Base-by-base conservation (phyloP, 2,329 filamentous ascomycete species). In the Penicillium polonicum region DNA sequence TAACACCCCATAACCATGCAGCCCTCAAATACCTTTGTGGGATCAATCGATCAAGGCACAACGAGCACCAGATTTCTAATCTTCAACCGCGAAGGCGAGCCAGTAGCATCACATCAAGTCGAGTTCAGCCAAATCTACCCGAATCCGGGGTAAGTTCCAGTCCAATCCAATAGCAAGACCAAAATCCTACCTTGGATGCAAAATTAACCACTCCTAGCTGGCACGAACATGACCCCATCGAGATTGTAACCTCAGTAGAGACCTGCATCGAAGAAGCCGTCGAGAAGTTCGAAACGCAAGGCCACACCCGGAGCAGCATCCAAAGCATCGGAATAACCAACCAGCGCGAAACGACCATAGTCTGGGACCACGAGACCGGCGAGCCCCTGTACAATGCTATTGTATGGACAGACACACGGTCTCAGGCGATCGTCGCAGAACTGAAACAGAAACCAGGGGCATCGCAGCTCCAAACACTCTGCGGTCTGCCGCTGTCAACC, bases 51-150 rank as follows among this genome's bases (percentile, higher is more conserved):
- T 71, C 91, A 95, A 70, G 92, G 92, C 50, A 96, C 92, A 15
- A 96, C 92, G 19, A 93, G 89, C 55, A 90, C 91, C 25, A 83
- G 92, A 46, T 96, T 96, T 75, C 82, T 96, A 64, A 92, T 97
- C 69, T 96, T 96, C 79, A 87, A 95, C 76, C 84, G 84, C 59
- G 77, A 84, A 53, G 91, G 91, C 52, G 86, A 89, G 61, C 89
- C 89, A 4, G 85, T 94, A 35, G 91, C 89, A 25, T 88, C 86
- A 63, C 90, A 96, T 72, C 91, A 96, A 76, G 85, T 93, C 63
- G 90, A 95, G 72, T 92, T 96, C 68, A 84, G 85, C 62, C 92
- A 96, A 74, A 84, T 88, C 61, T 93, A 95, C 74, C 90, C 91
- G 4, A 82, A 92, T 58, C 88, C 92, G 59, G 92, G 92, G 89